Conservation (phyloP, 352 stramenopile genomes). For the Pythium dissimile region DNA sequence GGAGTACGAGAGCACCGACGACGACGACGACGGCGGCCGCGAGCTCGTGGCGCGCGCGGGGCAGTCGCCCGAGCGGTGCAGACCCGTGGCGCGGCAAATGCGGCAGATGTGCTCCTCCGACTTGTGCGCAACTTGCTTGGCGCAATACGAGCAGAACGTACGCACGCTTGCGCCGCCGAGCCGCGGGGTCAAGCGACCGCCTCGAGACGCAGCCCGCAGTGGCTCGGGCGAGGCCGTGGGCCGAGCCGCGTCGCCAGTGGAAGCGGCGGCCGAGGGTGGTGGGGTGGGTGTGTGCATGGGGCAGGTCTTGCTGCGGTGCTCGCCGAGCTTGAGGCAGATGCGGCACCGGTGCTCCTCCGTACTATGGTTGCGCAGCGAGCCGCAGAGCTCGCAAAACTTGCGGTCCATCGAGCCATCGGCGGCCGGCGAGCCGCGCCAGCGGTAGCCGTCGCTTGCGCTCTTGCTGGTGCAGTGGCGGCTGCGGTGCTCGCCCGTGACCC, state of each 20-base stretch:
- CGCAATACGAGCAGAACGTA: constrained; percentile 56
- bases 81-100: constrained; percentile 45
- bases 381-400: constrained; percentile 63
- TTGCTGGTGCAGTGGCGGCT: constrained; percentile 45
- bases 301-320: constrained; percentile 68
- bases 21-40: constrained; percentile 14
- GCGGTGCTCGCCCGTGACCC: constrained; percentile 47
- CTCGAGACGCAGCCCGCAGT: neutral
- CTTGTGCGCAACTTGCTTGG: constrained; percentile 46
- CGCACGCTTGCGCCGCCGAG: constrained; percentile 2
- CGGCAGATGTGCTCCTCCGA: constrained; percentile 62
- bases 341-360: constrained; percentile 66
- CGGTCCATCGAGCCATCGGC: constrained; percentile 34
- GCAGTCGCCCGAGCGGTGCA: constrained; percentile 61
- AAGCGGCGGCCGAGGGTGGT: neutral
- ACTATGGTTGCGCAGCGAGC: constrained; percentile 40
- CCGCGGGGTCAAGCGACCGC: constrained; percentile 3
- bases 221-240: neutral
- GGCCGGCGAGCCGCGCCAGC: constrained; percentile 48
- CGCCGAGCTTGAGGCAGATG: constrained; percentile 49
- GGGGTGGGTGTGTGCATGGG: constrained; percentile 26
- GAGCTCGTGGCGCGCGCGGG: constrained; percentile 8
- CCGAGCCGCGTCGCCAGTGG: too few species aligned
- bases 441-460: constrained; percentile 16
- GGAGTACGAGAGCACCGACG: constrained; percentile 58